Conservation (phyloP, 2,329 filamentous ascomycete genomes). For the Aspergillus brunneoviolaceus region DNA sequence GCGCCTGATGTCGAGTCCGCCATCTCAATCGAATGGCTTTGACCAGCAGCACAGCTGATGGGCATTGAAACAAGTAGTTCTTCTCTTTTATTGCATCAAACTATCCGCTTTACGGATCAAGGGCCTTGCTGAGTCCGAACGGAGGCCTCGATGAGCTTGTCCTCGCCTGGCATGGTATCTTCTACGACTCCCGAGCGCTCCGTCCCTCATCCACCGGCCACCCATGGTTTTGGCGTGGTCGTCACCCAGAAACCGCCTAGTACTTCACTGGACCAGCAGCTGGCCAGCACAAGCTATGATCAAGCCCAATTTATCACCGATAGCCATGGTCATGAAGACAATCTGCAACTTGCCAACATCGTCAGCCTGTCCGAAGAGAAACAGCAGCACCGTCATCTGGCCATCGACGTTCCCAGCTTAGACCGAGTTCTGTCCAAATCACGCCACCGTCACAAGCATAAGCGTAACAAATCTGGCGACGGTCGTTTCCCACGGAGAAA, state of each 20-base stretch:
- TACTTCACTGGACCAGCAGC: neutral
- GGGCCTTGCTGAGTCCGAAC: neutral
- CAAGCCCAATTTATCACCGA: slow-evolving; percentile 5
- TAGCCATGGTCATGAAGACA: slow-evolving; percentile 11
- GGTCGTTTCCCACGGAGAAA: slow-evolving; percentile 33
- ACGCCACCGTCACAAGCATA: slow-evolving; percentile 25
- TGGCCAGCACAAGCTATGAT: slow-evolving; percentile 16
- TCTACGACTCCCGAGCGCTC: slow-evolving; percentile 17
- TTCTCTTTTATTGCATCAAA: too few relatives aligned
- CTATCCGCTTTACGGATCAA: too few relatives aligned
- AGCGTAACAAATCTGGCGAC: slow-evolving; percentile 34
- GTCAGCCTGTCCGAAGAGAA: slow-evolving; percentile 11
- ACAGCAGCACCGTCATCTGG: slow-evolving; percentile 20
- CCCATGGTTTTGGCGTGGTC: slow-evolving; percentile 23
- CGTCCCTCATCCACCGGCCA: slow-evolving; percentile 22
- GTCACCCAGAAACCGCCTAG: slow-evolving; percentile 17
- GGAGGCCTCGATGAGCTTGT: neutral
- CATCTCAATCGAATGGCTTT: neutral
- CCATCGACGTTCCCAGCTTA: slow-evolving; percentile 21
- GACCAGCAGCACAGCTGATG: neutral
- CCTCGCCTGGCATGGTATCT: slow-evolving; percentile 16
- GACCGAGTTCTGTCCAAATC: slow-evolving; percentile 9
- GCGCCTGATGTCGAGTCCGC: neutral
- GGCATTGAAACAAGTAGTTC: neutral
- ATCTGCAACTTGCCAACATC: neutral